Conservation (phyloP, 139 green algal genomes). For the Tetradesmus lagerheimii region DNA sequence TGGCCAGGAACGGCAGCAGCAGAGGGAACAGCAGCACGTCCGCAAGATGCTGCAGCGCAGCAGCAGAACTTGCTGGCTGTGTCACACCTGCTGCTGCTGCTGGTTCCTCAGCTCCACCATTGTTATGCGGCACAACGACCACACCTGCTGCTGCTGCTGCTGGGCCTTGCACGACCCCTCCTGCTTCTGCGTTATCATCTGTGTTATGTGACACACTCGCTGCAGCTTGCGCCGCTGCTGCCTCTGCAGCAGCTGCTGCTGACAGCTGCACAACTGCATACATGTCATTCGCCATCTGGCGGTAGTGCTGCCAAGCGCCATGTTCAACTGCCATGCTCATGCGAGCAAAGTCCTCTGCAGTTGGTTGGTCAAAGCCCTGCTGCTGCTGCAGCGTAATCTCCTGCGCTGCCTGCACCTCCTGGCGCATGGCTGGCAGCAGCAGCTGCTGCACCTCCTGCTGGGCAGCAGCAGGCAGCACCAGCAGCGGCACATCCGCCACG, state of each 20-base stretch:
- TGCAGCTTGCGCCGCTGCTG: background rate
- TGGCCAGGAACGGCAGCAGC: slow-evolving; percentile 29
- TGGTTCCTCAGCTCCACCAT: background rate
- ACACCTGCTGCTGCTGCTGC: background rate
- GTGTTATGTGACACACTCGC: background rate
- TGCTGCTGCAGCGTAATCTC: background rate
- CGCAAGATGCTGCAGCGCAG: slow-evolving; percentile 12
- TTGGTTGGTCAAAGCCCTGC: background rate
- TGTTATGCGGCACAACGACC: background rate
- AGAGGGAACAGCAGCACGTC: slow-evolving; percentile 19
- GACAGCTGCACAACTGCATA: background rate
- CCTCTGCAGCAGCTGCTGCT: background rate
- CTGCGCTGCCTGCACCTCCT: slow-evolving; percentile 36
- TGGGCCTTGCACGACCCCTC: background rate
- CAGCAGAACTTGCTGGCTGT: background rate
- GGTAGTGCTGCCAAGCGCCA: background rate
- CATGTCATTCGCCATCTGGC: background rate
- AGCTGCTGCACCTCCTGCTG: slow-evolving; percentile 49
- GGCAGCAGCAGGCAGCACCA: slow-evolving; percentile 21
- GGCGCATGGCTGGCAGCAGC: slow-evolving; percentile 44
- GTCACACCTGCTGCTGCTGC: slow-evolving; percentile 13
- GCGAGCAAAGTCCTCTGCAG: background rate
- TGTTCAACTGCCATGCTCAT: background rate
- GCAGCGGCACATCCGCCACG: slow-evolving; percentile 7
- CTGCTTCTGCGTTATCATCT: background rate